phyloP scores from a whole-genome alignment of 768 basidiomycete genomes.

The Collybia sordida region DNA sequence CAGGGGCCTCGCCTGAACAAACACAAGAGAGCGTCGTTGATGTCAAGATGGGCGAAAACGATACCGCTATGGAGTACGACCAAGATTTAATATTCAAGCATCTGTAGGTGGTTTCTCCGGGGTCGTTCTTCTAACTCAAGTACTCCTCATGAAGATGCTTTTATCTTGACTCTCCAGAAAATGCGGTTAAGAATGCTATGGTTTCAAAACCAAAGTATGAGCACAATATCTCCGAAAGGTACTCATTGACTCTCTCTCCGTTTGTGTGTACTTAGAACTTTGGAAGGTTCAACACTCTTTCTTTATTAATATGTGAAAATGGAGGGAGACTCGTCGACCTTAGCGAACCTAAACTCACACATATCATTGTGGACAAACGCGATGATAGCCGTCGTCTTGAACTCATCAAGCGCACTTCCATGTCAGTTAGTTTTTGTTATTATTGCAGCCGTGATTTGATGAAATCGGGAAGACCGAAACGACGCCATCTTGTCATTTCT shows the following conservation, averaged over 20 bases:
- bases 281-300: conserved; percentile 55
- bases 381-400: conserved; percentile 73
- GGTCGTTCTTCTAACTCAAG: conserved; percentile 4
- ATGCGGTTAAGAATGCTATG: conserved; percentile 69
- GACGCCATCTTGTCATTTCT: conserved; percentile 72
- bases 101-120: conserved; percentile 48
- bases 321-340: conserved; percentile 75
- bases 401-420: conserved; percentile 68
- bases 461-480: conserved; percentile 63
- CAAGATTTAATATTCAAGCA: conserved; percentile 78
- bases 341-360: conserved; percentile 78
- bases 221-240: conserved; percentile 55
- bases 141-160: conserved; percentile 58
- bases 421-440: conserved; percentile 42
- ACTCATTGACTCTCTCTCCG: conserved; percentile 13
- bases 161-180: conserved; percentile 82
- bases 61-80: conserved; percentile 76
- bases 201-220: conserved; percentile 51
- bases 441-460: conserved; percentile 5
- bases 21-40: conserved; percentile 20
- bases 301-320: conserved; percentile 55
- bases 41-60: conserved; percentile 71
- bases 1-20: not conserved
- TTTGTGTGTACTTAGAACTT: conserved; percentile 5
- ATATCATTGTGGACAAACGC: conserved; percentile 81